Evolutionary conservation across 2,329 filamentous ascomycete genomes (phyloP).

Genomic region (Neodidymelliopsis sp.): DNA sequence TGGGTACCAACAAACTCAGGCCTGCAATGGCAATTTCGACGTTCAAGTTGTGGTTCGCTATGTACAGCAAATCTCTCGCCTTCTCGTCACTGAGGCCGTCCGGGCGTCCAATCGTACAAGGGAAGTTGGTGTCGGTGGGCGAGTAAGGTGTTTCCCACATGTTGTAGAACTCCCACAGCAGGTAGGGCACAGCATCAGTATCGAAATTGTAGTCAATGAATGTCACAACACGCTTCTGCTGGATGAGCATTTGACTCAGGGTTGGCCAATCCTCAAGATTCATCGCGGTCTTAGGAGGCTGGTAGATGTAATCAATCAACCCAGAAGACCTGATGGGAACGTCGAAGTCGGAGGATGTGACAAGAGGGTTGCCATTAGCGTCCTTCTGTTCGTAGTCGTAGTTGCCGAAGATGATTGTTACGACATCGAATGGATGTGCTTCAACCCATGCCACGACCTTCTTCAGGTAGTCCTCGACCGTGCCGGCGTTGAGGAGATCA

Average conservation of each 20-base stretch:
- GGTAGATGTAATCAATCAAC: constrained; percentile 76
- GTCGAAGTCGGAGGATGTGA: constrained; percentile 68
- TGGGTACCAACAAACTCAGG: constrained; percentile 44
- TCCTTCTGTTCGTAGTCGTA: constrained; percentile 56
- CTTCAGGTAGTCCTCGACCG: constrained; percentile 76
- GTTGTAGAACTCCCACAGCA: constrained; percentile 87
- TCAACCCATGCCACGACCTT: constrained; percentile 77
- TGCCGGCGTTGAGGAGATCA: constrained; percentile 82
- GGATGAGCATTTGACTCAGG: constrained; percentile 65
- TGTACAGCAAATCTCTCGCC: constrained; percentile 70
- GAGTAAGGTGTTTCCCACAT: constrained; percentile 94
- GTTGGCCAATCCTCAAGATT: constrained; percentile 83
- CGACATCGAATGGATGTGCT: constrained; percentile 82
- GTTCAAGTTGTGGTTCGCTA: constrained; percentile 94
- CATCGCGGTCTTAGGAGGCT: constrained; percentile 79
- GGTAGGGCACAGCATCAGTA: constrained; percentile 79
- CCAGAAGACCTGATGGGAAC: constrained; percentile 75
- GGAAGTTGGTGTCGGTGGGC: constrained; percentile 72
- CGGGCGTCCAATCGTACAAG: constrained; percentile 80
- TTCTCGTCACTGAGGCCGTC: constrained; percentile 66
- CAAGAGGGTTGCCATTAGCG: constrained; percentile 57
- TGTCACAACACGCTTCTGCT: constrained; percentile 48
- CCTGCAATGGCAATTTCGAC: constrained; percentile 62
- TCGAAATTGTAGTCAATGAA: constrained; percentile 66
- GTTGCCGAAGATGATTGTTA: constrained; percentile 89